Conservation (phyloP, 805 yeast genomes). For the Saturnispora galanensis region DNA sequence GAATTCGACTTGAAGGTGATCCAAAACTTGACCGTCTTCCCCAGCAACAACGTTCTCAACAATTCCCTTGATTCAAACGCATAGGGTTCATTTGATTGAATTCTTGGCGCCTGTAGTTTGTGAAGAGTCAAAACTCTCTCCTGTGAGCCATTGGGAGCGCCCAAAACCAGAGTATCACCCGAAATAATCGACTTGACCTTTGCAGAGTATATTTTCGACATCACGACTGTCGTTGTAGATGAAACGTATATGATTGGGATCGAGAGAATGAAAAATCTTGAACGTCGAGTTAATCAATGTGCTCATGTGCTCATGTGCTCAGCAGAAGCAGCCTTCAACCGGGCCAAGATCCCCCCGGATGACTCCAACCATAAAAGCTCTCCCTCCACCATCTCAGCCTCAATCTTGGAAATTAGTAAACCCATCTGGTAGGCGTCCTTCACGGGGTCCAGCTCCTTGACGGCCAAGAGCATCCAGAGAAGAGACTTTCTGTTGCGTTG, state of each 20-base stretch:
- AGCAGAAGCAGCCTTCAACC: conserved; percentile 12
- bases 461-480: conserved; percentile 67
- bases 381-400: conserved; percentile 9
- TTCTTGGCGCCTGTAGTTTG: conserved; percentile 49
- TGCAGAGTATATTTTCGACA: conserved; percentile 35
- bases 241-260: not conserved
- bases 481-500: conserved; percentile 65
- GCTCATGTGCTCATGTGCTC: not conserved
- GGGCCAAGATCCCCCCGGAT: conserved; percentile 18
- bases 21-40: conserved; percentile 52
- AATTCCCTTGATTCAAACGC: conserved; percentile 54
- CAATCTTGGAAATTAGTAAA: conserved; percentile 19
- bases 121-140: conserved; percentile 61
- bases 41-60: conserved; percentile 52
- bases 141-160: conserved; percentile 41
- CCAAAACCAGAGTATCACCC: conserved; percentile 59
- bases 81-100: conserved; percentile 33
- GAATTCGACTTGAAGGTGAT: conserved; percentile 44
- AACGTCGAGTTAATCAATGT: too few relatives aligned
- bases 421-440: conserved; percentile 20
- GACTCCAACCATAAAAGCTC: conserved; percentile 20
- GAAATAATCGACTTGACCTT: conserved; percentile 62
- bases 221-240: conserved; percentile 5
- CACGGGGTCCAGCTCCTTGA: conserved; percentile 52
- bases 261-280: too few relatives aligned